Conservation (phyloP, 2,329 filamentous ascomycete genomes). For the Colletotrichum karsti region DNA sequence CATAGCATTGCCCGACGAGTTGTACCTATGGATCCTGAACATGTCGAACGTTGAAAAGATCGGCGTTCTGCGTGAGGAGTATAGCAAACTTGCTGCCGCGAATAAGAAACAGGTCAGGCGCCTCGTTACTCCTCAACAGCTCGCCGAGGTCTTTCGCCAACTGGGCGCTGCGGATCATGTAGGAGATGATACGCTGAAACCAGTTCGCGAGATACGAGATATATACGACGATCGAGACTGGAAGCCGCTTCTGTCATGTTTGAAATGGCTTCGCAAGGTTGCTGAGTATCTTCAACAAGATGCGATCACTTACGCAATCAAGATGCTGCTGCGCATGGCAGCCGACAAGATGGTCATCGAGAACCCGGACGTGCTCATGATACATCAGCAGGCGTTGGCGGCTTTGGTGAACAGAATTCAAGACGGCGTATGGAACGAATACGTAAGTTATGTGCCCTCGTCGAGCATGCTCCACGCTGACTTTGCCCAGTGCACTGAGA, state of each 20-base stretch:
- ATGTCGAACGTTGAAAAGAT: slow-evolving; percentile 66
- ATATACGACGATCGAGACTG: slow-evolving; percentile 52
- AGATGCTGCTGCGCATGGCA: slow-evolving; percentile 62
- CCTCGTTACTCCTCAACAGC: slow-evolving; percentile 52
- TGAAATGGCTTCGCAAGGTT: slow-evolving; percentile 50
- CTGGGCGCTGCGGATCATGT: slow-evolving; percentile 65
- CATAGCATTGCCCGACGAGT: slow-evolving; percentile 64
- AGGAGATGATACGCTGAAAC: slow-evolving; percentile 35
- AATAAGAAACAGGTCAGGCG: slow-evolving; percentile 52
- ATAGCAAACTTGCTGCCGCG: slow-evolving; percentile 61
- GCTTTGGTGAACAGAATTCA: slow-evolving; percentile 53
- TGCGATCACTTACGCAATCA: slow-evolving; percentile 48
- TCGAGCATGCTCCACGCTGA: slow-evolving; percentile 8
- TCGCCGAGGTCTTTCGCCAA: slow-evolving; percentile 63
- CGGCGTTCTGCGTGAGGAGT: slow-evolving; percentile 66
- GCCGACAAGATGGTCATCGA: slow-evolving; percentile 58
- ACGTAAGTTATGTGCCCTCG: slow-evolving; percentile 45
- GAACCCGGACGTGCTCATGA: slow-evolving; percentile 40
- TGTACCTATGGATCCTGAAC: slow-evolving; percentile 73
- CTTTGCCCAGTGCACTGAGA: slow-evolving; percentile 53
- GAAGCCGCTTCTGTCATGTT: slow-evolving; percentile 51
- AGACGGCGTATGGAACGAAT: slow-evolving; percentile 44
- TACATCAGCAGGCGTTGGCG: slow-evolving; percentile 52
- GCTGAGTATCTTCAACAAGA: slow-evolving; percentile 44
- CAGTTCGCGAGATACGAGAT: slow-evolving; percentile 35